phyloP scores from a whole-genome alignment of 2,329 filamentous ascomycete species.

The Kalmusia sp. region DNA sequence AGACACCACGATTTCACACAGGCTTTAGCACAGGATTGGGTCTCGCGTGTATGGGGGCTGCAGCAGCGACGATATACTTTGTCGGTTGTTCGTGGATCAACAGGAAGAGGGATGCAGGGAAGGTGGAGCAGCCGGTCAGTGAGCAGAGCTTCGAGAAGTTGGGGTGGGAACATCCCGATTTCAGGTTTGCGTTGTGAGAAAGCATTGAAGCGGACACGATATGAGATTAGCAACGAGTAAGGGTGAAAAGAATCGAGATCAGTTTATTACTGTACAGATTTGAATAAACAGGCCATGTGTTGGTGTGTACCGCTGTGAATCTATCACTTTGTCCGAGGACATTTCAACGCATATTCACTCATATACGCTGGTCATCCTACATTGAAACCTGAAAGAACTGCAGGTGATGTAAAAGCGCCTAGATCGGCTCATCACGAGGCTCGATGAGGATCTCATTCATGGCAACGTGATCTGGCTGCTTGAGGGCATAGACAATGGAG shows the following conservation, averaged over 20 bases:
- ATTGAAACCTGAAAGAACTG: background rate
- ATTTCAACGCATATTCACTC: background rate
- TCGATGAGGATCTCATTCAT: slow-evolving; percentile 80
- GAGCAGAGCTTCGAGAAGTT: slow-evolving; percentile 43
- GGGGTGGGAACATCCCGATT: slow-evolving; percentile 62
- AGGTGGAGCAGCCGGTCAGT: slow-evolving; percentile 45
- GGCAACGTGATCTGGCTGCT: slow-evolving; percentile 76
- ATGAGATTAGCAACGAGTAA: background rate
- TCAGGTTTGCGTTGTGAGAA: slow-evolving; percentile 49
- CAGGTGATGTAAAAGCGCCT: background rate
- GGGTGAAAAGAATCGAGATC: background rate
- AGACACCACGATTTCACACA: slow-evolving; percentile 32
- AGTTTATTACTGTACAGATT: background rate
- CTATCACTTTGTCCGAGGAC: background rate
- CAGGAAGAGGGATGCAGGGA: slow-evolving; percentile 50
- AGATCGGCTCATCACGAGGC: slow-evolving; percentile 47
- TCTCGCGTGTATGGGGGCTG: slow-evolving; percentile 43
- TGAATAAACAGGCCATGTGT: background rate
- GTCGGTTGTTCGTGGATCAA: slow-evolving; percentile 60
- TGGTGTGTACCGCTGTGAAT: background rate
- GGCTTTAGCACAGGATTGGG: slow-evolving; percentile 40
- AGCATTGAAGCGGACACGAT: no score
- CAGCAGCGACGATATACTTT: slow-evolving; percentile 41
- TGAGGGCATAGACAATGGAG: slow-evolving; percentile 76
- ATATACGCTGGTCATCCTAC: background rate